A percentile compares a stretch with the other conserved stretches of the same genome.
Conservation (phyloP, 2,329 filamentous ascomycete genomes). For the Graphilbum sp. region DNA sequence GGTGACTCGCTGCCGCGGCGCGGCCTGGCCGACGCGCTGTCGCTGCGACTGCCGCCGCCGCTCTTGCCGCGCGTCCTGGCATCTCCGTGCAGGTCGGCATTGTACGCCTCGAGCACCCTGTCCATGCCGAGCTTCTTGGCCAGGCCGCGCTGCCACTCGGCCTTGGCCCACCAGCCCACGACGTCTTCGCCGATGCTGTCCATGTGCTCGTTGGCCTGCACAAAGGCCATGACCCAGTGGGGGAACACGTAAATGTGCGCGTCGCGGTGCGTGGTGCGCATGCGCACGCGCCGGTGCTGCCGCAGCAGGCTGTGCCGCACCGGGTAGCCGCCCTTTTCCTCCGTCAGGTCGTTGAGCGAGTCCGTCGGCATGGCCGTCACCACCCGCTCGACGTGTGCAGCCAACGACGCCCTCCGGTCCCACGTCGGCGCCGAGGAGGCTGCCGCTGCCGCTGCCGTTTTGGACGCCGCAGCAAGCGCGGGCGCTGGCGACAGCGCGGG, state of each 20-base stretch:
- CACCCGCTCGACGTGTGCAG: conserved; percentile 55
- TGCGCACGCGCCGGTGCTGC: conserved; percentile 57
- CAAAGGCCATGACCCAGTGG: conserved; percentile 75
- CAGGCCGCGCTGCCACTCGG: conserved; percentile 74
- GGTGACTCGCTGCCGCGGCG: not conserved
- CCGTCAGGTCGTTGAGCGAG: conserved; percentile 68
- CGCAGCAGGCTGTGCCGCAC: conserved; percentile 62
- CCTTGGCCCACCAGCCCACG: conserved; percentile 89
- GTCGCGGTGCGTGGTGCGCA: conserved; percentile 74
- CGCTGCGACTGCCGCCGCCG: conserved; percentile 10
- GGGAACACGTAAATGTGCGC: conserved; percentile 93
- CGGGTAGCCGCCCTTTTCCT: conserved; percentile 56
- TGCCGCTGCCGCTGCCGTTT: conserved; percentile 23
- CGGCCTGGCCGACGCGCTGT: conserved; percentile 5
- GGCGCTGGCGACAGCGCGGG: too few relatives aligned
- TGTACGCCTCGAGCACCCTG: conserved; percentile 34
- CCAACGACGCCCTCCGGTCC: conserved; percentile 29
- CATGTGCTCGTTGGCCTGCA: conserved; percentile 62
- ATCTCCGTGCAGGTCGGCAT: not conserved
- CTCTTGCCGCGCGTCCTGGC: not conserved
- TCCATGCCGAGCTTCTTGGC: conserved; percentile 60
- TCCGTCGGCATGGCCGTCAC: conserved; percentile 82
- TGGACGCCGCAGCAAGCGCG: too few relatives aligned
- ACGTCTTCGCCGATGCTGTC: conserved; percentile 86
- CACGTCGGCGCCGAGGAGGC: not conserved